Evolutionary conservation across 2,329 filamentous ascomycete species (phyloP), one percentile per base, ranked within the genome.

Genomic region (Orbilia brochopaga): DNA sequence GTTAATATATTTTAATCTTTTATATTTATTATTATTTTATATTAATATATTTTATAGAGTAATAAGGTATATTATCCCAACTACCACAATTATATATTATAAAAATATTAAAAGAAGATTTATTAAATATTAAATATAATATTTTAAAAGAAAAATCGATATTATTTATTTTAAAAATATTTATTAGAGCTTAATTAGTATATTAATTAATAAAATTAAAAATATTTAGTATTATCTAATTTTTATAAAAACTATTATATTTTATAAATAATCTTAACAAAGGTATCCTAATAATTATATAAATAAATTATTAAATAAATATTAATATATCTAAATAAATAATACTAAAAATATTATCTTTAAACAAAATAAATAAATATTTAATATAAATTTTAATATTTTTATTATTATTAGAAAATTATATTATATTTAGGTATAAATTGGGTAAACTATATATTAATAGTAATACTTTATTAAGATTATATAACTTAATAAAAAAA

Each of bases 301-400:
- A n/a, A n/a, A n/a, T n/a, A 32, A 32, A 32, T 32, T 32, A 4
- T 30, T 46, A 46, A 42, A n/a, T n/a, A n/a, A n/a, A n/a, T n/a
- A n/a, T n/a, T n/a, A 58, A 46, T 46, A n/a, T n/a, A 69, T 53
- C 44, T 58, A 21, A 58, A 56, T 57, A 24, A 69, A 73, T 30
- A 62, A 51, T 27, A 60, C 61, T 59, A 61, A 63, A 27, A 73
- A 52, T 24, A 32, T 32, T 32, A 32, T 32, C 8, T 32, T 4
- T 60, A 55, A 24, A 35, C 40, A 59, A 17, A 48, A 48, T 24
- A 65, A 30, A 65, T 74, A 70, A 64, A 40, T 17, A 61, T 73
- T 75, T 7, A 70, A 74, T 19, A 6, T 24, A 37, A 44, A 44
- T 44, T 57, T 57, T 23, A 55, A 17, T 32, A 55, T 17, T 55